Base-by-base conservation (phyloP, 768 basidiomycete species). In the Rhodosporidiobolus sp. region DNA sequence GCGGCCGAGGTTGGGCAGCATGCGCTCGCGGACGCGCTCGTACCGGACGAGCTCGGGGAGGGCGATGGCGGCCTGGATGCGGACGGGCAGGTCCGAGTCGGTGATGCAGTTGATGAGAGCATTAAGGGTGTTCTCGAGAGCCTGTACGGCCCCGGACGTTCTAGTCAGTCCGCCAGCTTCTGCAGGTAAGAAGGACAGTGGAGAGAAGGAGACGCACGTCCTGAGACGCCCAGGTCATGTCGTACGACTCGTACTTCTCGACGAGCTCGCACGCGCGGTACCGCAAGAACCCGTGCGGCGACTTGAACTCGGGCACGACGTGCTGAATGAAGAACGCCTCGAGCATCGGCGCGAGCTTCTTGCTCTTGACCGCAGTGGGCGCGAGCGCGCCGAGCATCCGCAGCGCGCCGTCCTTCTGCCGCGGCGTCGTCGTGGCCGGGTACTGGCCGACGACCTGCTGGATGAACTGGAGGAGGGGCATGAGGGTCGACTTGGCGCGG, bases 181-280 rank as follows among this genome's bases (percentile, higher is more conserved):
- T 17, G 7, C 49, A 46, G 14, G 28, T 19, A 54, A 34, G 24
- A n/a, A 48, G 32, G 49, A 32, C 38, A 43, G 38, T 14, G 24
- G 30, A 22, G 17, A 7, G 34, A 34, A 32, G 32, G 62, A 49
- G 34, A 69, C 82, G 38, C 63, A 90, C 90, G 82, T 89, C 87
- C 45, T 87, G 83, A 68, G 81, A 86, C 1, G 85, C 84, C 88
- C 88, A 94, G 56, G 83, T 81, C 63, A 94, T 80, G n/a, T 87
- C 87, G 54, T 85, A 81, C 78, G 90, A 89, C 68, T 87, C 87
- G 35, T 90, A 85, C 7, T 88, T 88, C 28, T 88, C 89, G 63
- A 94, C 82, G 63, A 95, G 87, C 76, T 93, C 90, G 77, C 88
- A 88, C 48, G 92, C 92, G 63, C 92, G 87, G 24, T 88, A 86